A percentile compares a stretch with the other conserved stretches of the same genome.
Conservation (phyloP, 2,329 filamentous ascomycete species). For the Ophiocordyceps camponoti-saundersi region DNA sequence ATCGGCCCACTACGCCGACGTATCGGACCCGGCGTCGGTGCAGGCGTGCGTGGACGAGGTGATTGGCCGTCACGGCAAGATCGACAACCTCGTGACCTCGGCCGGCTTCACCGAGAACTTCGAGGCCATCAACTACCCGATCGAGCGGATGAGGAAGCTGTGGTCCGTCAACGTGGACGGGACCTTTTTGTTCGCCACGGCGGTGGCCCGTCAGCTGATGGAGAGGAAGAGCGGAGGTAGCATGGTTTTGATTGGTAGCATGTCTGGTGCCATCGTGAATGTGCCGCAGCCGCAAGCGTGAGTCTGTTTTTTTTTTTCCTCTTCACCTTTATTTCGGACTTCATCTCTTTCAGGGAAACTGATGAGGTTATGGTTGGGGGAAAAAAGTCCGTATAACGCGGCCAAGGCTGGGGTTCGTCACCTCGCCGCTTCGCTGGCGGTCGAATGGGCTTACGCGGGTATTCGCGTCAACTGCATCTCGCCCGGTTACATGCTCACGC, state of each 20-base stretch:
- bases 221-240: slow-evolving; percentile 61
- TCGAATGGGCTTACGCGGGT: slow-evolving; percentile 78
- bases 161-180: slow-evolving; percentile 90
- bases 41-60: slow-evolving; percentile 52
- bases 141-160: slow-evolving; percentile 81
- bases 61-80: slow-evolving; percentile 47
- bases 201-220: slow-evolving; percentile 78
- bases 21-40: slow-evolving; percentile 65
- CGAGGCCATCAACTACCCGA: slow-evolving; percentile 76
- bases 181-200: slow-evolving; percentile 75
- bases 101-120: slow-evolving; percentile 95
- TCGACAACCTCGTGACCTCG: slow-evolving; percentile 88
- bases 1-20: slow-evolving; percentile 81
- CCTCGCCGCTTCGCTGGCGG: slow-evolving; percentile 70
- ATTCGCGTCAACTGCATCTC: slow-evolving; percentile 94
- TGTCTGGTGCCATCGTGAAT: slow-evolving; percentile 88
- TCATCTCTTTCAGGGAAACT: no score
- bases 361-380: not conserved
- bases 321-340: not conserved
- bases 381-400: slow-evolving; percentile 70
- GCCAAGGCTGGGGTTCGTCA: slow-evolving; percentile 87
- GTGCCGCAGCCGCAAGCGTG: slow-evolving; percentile 80
- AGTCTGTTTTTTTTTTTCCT: slow-evolving; percentile 9
- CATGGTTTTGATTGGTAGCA: slow-evolving; percentile 90
- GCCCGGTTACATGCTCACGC: slow-evolving; percentile 92